phyloP scores from a whole-genome alignment of 768 basidiomycete species.

The Lactarius hatsudake region DNA sequence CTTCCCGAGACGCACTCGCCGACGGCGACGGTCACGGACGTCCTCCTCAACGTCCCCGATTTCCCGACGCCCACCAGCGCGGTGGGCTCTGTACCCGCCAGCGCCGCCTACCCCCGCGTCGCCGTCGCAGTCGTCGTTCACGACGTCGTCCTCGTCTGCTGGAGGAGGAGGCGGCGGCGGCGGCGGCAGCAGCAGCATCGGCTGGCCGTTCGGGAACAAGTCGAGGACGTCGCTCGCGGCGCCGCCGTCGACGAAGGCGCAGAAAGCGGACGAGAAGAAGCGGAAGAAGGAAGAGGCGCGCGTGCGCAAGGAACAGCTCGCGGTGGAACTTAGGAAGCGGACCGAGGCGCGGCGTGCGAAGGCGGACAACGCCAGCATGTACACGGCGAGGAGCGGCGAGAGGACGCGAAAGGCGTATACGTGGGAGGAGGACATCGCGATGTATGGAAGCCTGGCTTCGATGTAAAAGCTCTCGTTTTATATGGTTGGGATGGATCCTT shows the following conservation, averaged over 20 bases:
- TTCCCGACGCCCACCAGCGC: neutral
- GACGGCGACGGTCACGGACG: neutral
- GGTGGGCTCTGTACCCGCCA: neutral
- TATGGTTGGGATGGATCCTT: neutral
- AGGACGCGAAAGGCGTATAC: neutral
- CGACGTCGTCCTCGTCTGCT: neutral
- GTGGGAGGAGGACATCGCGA: slow-evolving; percentile 27
- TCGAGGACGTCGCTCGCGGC: neutral
- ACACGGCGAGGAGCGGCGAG: slow-evolving; percentile 12
- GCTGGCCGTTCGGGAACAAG: slow-evolving; percentile 13
- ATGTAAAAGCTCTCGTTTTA: neutral
- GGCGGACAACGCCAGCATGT: slow-evolving; percentile 18
- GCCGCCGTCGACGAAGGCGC: slow-evolving; percentile 17
- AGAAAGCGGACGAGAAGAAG: slow-evolving; percentile 41
- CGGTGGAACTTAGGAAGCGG: slow-evolving; percentile 44
- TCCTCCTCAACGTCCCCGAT: neutral
- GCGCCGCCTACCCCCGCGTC: neutral
- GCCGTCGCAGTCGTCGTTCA: neutral
- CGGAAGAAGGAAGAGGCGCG: slow-evolving; percentile 43
- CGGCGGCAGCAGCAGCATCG: neutral
- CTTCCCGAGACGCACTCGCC: neutral
- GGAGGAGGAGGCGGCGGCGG: no score
- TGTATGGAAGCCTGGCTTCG: slow-evolving; percentile 26
- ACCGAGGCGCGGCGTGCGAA: slow-evolving; percentile 32
- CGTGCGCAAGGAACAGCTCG: slow-evolving; percentile 42